Evolutionary conservation across 208 protist genomes (phyloP).

Genomic region (Tetramitus jugosus): DNA sequence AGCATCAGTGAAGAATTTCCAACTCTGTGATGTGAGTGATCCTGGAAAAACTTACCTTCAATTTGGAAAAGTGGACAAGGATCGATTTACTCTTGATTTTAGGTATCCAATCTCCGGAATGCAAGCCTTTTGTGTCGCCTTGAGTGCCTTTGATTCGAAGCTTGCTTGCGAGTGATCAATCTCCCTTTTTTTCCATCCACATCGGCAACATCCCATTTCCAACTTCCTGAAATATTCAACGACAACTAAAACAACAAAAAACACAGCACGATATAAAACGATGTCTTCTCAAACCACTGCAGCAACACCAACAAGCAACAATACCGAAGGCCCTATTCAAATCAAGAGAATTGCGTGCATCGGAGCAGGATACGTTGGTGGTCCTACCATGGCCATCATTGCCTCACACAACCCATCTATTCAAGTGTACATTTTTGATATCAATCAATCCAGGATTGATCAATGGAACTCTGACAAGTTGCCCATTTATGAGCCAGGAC

Average conservation of each 20-base stretch:
- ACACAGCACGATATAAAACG: too few relatives aligned
- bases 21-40: slow-evolving; percentile 44
- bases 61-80: slow-evolving; percentile 46
- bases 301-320: too few relatives aligned
- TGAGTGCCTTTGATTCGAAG: slow-evolving; percentile 52
- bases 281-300: too few relatives aligned
- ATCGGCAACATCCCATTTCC: background rate
- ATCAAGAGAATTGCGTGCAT: slow-evolving; percentile 54
- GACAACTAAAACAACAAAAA: too few relatives aligned
- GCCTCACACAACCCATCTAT: slow-evolving; percentile 79
- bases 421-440: slow-evolving; percentile 77
- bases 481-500: slow-evolving; percentile 88
- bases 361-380: slow-evolving; percentile 89
- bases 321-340: too few relatives aligned
- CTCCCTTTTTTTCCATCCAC: background rate
- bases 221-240: too few relatives aligned
- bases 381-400: slow-evolving; percentile 90
- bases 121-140: slow-evolving; percentile 56
- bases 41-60: slow-evolving; percentile 43
- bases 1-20: slow-evolving; percentile 67
- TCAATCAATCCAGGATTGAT: slow-evolving; percentile 70
- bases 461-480: slow-evolving; percentile 78
- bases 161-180: slow-evolving; percentile 44
- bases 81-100: slow-evolving; percentile 54
- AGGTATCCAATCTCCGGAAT: slow-evolving; percentile 42